Evolutionary conservation across 2,329 filamentous ascomycete genomes (phyloP).

Genomic region (Pseudogymnoascus sp.): DNA sequence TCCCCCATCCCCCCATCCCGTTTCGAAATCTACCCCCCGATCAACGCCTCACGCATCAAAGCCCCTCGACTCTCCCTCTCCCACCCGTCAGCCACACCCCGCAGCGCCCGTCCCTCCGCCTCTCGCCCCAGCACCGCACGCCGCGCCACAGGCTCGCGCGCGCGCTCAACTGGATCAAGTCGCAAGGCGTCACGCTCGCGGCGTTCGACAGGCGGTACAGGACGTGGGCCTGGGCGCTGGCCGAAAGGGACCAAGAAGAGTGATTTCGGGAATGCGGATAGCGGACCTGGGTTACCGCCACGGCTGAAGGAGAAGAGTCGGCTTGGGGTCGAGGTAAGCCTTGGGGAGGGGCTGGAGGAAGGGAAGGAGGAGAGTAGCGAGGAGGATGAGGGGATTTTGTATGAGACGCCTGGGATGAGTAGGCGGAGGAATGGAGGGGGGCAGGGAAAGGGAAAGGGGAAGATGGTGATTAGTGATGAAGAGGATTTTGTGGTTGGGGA

Average conservation of each 20-base stretch:
- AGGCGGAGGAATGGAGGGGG: constrained; percentile 16
- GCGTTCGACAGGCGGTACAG: constrained; percentile 53
- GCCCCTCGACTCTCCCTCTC: constrained; percentile 24
- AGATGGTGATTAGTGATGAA: constrained; percentile 18
- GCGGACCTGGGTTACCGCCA: constrained; percentile 55
- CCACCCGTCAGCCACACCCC: constrained; percentile 16
- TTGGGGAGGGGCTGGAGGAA: constrained; percentile 19
- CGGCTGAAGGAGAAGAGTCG: constrained; percentile 29
- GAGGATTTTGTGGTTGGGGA: constrained; percentile 28
- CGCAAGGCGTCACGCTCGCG: constrained; percentile 33
- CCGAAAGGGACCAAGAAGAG: constrained; percentile 62
- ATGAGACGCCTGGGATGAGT: constrained; percentile 21
- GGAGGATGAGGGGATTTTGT: constrained; percentile 21
- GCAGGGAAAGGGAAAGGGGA: constrained; percentile 13
- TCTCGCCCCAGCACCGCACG: constrained; percentile 29
- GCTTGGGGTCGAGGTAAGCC: constrained; percentile 26
- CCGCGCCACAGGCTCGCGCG: constrained; percentile 14
- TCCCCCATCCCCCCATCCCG: constrained; percentile 56
- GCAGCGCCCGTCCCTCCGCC: constrained; percentile 15
- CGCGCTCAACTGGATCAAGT: constrained; percentile 19
- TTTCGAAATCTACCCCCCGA: constrained; percentile 71
- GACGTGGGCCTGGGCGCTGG: constrained; percentile 57
- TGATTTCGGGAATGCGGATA: constrained; percentile 59
- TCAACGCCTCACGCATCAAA: constrained; percentile 42
- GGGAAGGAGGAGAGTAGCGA: constrained; percentile 8